Evolutionary conservation across 192 early-diverging fungal species (phyloP).

Genomic region (Entomortierella lignicola): DNA sequence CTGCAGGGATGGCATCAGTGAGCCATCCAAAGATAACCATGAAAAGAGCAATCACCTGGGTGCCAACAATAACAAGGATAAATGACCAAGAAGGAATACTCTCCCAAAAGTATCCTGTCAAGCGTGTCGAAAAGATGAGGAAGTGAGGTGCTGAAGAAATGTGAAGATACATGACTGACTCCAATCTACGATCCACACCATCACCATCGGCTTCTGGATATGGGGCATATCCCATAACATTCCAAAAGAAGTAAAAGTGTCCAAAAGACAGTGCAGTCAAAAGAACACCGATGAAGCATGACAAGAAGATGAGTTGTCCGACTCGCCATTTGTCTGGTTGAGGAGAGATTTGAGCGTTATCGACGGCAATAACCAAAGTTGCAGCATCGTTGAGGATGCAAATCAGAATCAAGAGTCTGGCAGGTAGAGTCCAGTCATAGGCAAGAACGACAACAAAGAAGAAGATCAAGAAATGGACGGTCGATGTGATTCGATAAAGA

Average conservation of each 20-base stretch:
- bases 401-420: conserved; percentile 73
- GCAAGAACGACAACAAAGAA: conserved; percentile 78
- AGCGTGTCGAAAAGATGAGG: conserved; percentile 79
- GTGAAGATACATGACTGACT: conserved; percentile 81
- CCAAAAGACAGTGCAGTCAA: conserved; percentile 72
- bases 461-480: conserved; percentile 82
- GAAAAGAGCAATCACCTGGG: conserved; percentile 76
- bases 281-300: conserved; percentile 68
- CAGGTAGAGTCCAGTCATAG: conserved; percentile 75
- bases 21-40: conserved; percentile 63
- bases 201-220: conserved; percentile 35
- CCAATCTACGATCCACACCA: conserved; percentile 42
- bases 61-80: conserved; percentile 69
- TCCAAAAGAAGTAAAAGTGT: conserved; percentile 71
- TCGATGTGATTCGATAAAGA: conserved; percentile 80
- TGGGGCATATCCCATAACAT: conserved; percentile 28
- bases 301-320: conserved; percentile 73
- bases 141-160: conserved; percentile 82
- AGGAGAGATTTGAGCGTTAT: conserved; percentile 73
- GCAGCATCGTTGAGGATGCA: conserved; percentile 78
- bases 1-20: conserved; percentile 56
- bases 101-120: conserved; percentile 74
- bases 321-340: conserved; percentile 81
- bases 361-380: conserved; percentile 79
- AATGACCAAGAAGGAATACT: conserved; percentile 67